Conservation (phyloP, 2,329 filamentous ascomycete species). For the Onygenales sp. region DNA sequence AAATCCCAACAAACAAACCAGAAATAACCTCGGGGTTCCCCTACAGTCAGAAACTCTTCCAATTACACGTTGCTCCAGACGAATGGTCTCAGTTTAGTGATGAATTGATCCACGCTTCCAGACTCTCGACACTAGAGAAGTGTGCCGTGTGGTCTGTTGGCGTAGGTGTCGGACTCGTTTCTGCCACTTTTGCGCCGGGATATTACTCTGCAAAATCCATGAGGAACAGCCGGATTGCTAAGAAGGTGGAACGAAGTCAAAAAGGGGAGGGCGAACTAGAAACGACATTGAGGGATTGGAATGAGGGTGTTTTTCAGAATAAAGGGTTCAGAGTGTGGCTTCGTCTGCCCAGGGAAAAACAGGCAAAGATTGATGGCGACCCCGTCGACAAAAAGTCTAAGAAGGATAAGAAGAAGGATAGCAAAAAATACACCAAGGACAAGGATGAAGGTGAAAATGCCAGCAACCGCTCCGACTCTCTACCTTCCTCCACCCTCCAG, state of each 20-base stretch:
- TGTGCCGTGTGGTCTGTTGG: slow-evolving; percentile 8
- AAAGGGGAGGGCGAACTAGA: slow-evolving; percentile 8
- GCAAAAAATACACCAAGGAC: background rate
- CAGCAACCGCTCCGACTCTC: background rate
- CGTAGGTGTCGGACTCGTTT: slow-evolving; percentile 6
- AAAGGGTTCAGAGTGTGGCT: slow-evolving; percentile 7
- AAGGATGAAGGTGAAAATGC: background rate
- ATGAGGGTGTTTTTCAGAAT: slow-evolving; percentile 4
- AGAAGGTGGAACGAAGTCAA: slow-evolving; percentile 5
- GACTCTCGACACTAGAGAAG: slow-evolving; percentile 5
- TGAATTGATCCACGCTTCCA: slow-evolving; percentile 4
- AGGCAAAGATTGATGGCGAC: background rate
- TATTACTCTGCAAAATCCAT: slow-evolving; percentile 10
- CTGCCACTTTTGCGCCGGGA: slow-evolving; percentile 3
- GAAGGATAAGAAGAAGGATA: background rate
- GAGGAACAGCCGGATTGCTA: slow-evolving; percentile 5
- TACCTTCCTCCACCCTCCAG: background rate
- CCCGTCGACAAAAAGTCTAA: background rate
- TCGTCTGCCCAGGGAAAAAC: background rate
- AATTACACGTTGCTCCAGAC: slow-evolving; percentile 4
- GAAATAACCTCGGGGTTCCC: slow-evolving; percentile 5
- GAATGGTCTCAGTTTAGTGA: slow-evolving; percentile 9
- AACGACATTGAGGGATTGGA: slow-evolving; percentile 6
- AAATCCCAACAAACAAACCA: slow-evolving; percentile 4
- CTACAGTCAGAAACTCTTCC: slow-evolving; percentile 8